phyloP scores from a whole-genome alignment of 805 yeast genomes.

The Saccharomyces cerevisiae region DNA sequence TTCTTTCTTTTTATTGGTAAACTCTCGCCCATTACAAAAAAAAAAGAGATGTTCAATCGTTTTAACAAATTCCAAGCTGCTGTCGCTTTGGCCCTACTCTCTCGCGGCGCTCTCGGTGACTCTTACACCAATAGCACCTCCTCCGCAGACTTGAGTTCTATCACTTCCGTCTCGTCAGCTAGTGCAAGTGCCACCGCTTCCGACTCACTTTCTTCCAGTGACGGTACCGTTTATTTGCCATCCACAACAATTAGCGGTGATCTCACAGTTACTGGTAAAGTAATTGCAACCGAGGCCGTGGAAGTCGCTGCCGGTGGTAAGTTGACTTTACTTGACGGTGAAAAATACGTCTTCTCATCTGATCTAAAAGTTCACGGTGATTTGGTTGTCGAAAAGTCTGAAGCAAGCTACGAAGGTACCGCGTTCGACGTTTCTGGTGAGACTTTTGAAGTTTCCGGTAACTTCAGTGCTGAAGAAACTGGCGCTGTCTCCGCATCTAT shows the following conservation, averaged over 20 bases:
- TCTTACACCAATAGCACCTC: not conserved
- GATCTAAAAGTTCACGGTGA: not conserved
- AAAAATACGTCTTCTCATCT: not conserved
- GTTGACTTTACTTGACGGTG: not conserved
- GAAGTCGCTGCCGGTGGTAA: not conserved
- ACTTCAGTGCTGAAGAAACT: not conserved
- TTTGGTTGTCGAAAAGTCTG: not conserved
- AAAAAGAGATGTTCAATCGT: not conserved
- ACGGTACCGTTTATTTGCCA: not conserved
- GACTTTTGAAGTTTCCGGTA: not conserved
- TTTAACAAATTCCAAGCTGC: not conserved
- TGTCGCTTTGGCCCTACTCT: not conserved
- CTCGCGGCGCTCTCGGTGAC: not conserved
- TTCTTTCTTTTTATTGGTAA: not conserved
- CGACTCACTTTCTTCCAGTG: not conserved
- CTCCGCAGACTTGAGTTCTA: not conserved
- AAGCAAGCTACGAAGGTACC: constrained; percentile 1
- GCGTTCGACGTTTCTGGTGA: not conserved
- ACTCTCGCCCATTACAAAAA: not conserved
- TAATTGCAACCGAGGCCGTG: constrained; percentile 2
- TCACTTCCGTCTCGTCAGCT: not conserved
- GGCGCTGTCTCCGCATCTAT: constrained; percentile 1
- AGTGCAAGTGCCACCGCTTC: not conserved
- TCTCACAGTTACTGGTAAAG: constrained; percentile 2
- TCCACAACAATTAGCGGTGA: not conserved